Evolutionary conservation across 139 green algal species (phyloP).

Genomic region (Yamagishiella unicocca): DNA sequence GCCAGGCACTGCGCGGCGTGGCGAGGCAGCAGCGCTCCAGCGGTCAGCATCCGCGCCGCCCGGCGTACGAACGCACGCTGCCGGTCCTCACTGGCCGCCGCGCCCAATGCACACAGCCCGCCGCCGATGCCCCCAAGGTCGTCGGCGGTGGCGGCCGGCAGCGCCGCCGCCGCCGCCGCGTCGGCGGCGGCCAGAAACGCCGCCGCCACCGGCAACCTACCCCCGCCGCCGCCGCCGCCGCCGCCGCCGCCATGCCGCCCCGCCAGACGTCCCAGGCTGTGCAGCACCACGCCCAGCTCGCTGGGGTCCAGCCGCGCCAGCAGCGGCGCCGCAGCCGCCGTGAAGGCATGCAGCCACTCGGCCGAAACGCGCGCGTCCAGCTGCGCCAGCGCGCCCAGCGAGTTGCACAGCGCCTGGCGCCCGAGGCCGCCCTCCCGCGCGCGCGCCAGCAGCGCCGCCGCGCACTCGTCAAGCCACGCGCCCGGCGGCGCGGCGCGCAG

Average conservation of each 20-base stretch:
- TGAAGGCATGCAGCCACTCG: constrained; percentile 11
- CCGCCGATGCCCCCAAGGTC: constrained; percentile 19
- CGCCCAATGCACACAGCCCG: constrained; percentile 10
- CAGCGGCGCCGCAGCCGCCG: constrained; percentile 27
- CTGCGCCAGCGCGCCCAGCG: background rate
- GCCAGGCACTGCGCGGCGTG: constrained; percentile 11
- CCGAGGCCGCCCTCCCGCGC: constrained; percentile 8
- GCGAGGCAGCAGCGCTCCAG: background rate
- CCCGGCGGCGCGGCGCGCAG: constrained; percentile 21
- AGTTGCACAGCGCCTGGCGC: constrained; percentile 41
- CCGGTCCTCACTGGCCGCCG: background rate
- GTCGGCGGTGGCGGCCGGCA: background rate
- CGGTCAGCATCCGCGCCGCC: background rate
- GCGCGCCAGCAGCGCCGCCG: constrained; percentile 43
- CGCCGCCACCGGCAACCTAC: background rate
- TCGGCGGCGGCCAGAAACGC: constrained; percentile 29
- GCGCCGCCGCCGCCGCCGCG: background rate
- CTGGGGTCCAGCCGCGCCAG: background rate
- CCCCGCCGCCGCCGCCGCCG: background rate
- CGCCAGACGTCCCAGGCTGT: constrained; percentile 5
- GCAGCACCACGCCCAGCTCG: constrained; percentile 46
- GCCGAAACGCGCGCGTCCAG: constrained; percentile 12
- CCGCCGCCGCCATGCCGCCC: background rate
- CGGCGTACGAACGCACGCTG: background rate
- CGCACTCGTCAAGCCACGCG: background rate